These are phyloP conservation scores for Trichothecium sympodiale DNA, from an alignment of 2,329 filamentous ascomycete species.

Conservation along the genomic window DNA sequence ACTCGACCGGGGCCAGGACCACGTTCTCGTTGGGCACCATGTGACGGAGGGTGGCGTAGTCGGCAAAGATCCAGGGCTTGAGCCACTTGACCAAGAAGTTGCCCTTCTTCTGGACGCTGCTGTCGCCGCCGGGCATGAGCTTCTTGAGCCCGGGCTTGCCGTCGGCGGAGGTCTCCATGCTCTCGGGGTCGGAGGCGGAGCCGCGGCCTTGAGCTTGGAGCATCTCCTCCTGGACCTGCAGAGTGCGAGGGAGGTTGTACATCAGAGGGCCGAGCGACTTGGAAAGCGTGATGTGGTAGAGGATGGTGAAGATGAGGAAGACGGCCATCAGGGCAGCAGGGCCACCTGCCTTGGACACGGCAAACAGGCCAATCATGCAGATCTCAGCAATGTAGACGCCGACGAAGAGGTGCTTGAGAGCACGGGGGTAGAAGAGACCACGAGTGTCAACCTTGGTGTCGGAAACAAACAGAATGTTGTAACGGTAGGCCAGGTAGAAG, in stretches of 20 bases:
- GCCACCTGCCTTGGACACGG: constrained; percentile 53
- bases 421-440: constrained; percentile 78
- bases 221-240: constrained; percentile 28
- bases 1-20: constrained; percentile 37
- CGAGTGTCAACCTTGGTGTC: constrained; percentile 76
- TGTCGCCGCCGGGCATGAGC: constrained; percentile 11
- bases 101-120: constrained; percentile 29
- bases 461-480: constrained; percentile 76
- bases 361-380: constrained; percentile 73
- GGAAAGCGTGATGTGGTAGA: constrained; percentile 67
- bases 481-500: constrained; percentile 77
- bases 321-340: constrained; percentile 66
- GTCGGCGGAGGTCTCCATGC: constrained; percentile 11
- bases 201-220: constrained; percentile 19
- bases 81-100: constrained; percentile 50
- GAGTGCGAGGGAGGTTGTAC: constrained; percentile 57
- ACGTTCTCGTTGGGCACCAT: constrained; percentile 52
- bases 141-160: constrained; percentile 14
- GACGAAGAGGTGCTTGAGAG: constrained; percentile 73
- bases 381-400: constrained; percentile 73
- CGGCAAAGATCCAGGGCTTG: constrained; percentile 64
- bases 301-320: constrained; percentile 62
- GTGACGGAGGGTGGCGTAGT: constrained; percentile 60
- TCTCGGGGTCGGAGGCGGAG: constrained; percentile 4
- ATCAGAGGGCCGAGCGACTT: constrained; percentile 61